Base-by-base conservation (phyloP, 2,329 filamentous ascomycete genomes). In the Penicillium capsulatum region DNA sequence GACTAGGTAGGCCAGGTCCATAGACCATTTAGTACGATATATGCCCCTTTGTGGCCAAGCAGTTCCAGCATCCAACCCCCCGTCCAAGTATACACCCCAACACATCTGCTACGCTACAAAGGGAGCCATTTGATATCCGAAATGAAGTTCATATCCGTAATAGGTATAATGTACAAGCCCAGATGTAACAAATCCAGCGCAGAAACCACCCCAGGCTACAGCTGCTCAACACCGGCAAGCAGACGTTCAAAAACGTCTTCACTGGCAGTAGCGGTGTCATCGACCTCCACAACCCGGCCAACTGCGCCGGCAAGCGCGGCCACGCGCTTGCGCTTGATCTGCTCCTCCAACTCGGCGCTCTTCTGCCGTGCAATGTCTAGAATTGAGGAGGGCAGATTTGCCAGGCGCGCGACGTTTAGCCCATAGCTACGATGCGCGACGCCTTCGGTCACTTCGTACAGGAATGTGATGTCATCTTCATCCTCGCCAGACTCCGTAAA, bases 381-480 rank as follows among this genome's bases (percentile, higher is more conserved):
- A 13, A 97, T 79, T 40, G 78, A 73, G 42, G 77, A 76, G 0
- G 91, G 89, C 29, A 98, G 77, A 36, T 83, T 83, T 2, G 92
- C 92, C 37, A 98, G 68, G 31, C 86, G 75, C 10, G 92, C 92
- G 15, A 97, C 92, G 63, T 97, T 97, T 41, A 98, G 54, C 1
- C 94, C 92, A 62, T 98, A 98, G 13, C 86, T 94, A 4, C 92
- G 78, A 71, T 97, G 90, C 7, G 92, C 91, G 8, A 94, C 86
- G 8, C 92, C 92, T 49, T 92, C 86, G 1, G 80, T 84, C 2
- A 96, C 84, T 61, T 96, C 88, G 60, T 98, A 98, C 34, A 98
- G 65, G 58, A 98, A 98, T 0, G 92, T 96, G 30, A 98, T 84
- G 31, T 88, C 80, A 22, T 86, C 83, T 43, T 86, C 79, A 19